phyloP scores from a whole-genome alignment of 2,329 filamentous ascomycete species.

The Orbilia oligospora region DNA sequence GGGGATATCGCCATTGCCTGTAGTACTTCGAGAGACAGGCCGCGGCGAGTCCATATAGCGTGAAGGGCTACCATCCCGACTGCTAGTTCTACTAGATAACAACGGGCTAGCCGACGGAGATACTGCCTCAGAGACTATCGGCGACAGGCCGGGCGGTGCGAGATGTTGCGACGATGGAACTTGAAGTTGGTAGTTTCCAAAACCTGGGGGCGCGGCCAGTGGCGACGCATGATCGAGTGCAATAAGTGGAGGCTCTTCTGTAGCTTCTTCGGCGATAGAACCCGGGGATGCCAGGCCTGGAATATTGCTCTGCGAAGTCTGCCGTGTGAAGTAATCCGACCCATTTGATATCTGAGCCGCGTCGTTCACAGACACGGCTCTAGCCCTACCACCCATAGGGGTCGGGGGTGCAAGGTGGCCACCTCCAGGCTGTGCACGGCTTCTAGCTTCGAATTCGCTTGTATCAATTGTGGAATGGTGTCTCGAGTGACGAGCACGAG shows the following conservation, averaged over 20 bases:
- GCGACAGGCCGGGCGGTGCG: constrained; percentile 46
- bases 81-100: constrained; percentile 42
- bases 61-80: constrained; percentile 39
- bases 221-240: constrained; percentile 34
- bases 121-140: constrained; percentile 20
- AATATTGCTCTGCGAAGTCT: constrained; percentile 4
- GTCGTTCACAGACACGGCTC: constrained; percentile 76
- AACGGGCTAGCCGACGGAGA: constrained; percentile 42
- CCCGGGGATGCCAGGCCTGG: constrained; percentile 1
- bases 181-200: constrained; percentile 38
- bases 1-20: constrained; percentile 42
- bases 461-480: constrained; percentile 53
- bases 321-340: constrained; percentile 47
- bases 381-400: constrained; percentile 65
- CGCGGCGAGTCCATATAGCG: constrained; percentile 43
- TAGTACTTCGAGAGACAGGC: constrained; percentile 45
- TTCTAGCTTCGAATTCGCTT: constrained; percentile 35
- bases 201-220: constrained; percentile 23
- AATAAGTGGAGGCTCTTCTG: constrained; percentile 41
- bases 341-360: constrained; percentile 66
- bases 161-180: constrained; percentile 48
- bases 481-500: constrained; percentile 67
- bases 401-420: constrained; percentile 59
- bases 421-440: background rate
- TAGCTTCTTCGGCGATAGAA: constrained; percentile 16